Conservation (phyloP, 2,329 filamentous ascomycete species). For the Nothophoma quercina region DNA sequence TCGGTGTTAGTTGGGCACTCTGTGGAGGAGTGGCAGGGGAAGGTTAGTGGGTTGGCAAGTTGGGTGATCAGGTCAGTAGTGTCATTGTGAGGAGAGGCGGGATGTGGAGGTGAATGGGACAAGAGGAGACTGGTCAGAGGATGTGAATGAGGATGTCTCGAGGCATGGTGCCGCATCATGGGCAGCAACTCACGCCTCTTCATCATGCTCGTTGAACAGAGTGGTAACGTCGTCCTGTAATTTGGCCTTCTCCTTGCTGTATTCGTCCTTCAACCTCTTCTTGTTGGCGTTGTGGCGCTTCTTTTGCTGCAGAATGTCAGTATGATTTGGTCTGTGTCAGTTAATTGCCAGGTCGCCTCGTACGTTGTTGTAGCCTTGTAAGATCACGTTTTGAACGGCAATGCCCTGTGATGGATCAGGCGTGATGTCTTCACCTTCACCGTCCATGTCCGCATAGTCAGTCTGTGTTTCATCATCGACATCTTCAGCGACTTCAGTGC, state of each 20-base stretch:
- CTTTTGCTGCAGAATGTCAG: constrained; percentile 31
- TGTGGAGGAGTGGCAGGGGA: neutral
- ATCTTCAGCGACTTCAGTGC: constrained; percentile 16
- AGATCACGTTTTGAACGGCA: constrained; percentile 27
- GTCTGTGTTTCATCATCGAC: constrained; percentile 3
- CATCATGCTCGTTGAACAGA: constrained; percentile 36
- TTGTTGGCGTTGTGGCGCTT: constrained; percentile 33
- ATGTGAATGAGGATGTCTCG: neutral
- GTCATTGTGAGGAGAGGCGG: neutral
- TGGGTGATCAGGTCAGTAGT: neutral
- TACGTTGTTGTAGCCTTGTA: constrained; percentile 33
- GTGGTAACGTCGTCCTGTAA: constrained; percentile 29
- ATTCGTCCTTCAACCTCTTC: constrained; percentile 28
- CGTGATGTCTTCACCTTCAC: constrained; percentile 10
- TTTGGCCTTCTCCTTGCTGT: constrained; percentile 18
- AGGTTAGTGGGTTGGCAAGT: neutral
- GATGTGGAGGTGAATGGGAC: neutral
- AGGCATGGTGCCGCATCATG: neutral
- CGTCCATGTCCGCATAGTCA: constrained; percentile 10
- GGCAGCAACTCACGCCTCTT: constrained; percentile 35
- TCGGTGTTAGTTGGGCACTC: neutral
- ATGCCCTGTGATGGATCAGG: constrained; percentile 15
- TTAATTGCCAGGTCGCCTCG: constrained; percentile 18
- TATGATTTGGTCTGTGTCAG: no score
- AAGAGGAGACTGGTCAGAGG: neutral